A percentile compares a stretch with the other conserved stretches of the same genome.
These are phyloP conservation scores for Scolecobasidium constrictum DNA, from an alignment of 2,329 filamentous ascomycete species.

Conservation along the genomic window DNA sequence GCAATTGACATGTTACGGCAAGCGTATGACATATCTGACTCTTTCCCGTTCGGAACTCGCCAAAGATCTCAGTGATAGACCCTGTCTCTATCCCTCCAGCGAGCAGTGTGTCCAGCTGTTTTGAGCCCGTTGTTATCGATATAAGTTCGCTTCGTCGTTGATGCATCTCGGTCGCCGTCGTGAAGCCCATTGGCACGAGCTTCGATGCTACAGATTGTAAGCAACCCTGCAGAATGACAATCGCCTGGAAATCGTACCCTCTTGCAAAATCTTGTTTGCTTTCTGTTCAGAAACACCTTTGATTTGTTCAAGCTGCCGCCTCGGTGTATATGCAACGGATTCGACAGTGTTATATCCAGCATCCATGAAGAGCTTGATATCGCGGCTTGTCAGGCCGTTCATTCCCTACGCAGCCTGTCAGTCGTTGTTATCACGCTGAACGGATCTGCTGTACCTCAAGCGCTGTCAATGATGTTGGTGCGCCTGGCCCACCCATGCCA, in stretches of 20 bases:
- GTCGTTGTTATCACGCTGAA: slow-evolving; percentile 11
- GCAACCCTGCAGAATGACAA: not conserved
- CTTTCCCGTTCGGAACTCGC: slow-evolving; percentile 95
- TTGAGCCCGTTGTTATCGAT: slow-evolving; percentile 94
- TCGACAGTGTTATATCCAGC: slow-evolving; percentile 94
- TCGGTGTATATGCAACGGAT: slow-evolving; percentile 82
- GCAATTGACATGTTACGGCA: slow-evolving; percentile 94
- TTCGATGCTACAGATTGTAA: slow-evolving; percentile 59
- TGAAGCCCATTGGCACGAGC: slow-evolving; percentile 97
- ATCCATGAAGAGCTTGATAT: slow-evolving; percentile 86
- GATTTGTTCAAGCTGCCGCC: slow-evolving; percentile 77
- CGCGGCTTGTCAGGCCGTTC: slow-evolving; percentile 81
- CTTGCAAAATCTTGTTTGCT: slow-evolving; percentile 77
- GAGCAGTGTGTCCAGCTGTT: slow-evolving; percentile 88
- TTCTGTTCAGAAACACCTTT: slow-evolving; percentile 98
- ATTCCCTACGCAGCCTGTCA: slow-evolving; percentile 53
- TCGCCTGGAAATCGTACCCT: slow-evolving; percentile 47
- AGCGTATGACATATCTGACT: slow-evolving; percentile 97
- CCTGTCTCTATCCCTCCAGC: slow-evolving; percentile 94
- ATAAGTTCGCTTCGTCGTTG: slow-evolving; percentile 92
- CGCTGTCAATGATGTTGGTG: slow-evolving; percentile 77
- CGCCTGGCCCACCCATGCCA: slow-evolving; percentile 67
- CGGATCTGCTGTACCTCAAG: slow-evolving; percentile 58
- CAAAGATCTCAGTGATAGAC: slow-evolving; percentile 95
- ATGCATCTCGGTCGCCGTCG: slow-evolving; percentile 98